Base-by-base conservation (phyloP, 306 rosid genomes). In the Vicia faba region DNA sequence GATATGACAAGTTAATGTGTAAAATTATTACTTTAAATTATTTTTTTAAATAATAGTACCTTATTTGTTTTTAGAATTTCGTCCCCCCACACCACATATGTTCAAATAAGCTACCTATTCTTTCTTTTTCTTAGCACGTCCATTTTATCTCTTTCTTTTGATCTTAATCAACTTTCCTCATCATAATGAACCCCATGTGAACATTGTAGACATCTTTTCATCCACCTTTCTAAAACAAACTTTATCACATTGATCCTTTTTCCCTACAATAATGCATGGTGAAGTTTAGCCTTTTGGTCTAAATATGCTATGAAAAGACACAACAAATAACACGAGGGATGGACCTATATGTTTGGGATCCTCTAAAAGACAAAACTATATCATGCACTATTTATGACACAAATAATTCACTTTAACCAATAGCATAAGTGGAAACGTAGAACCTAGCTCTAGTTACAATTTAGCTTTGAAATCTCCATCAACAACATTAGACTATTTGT, bases 271-370 rank as follows among this genome's bases (percentile, higher is more conserved):
- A 44, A 57, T 76, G 76, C 71, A 45, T 12, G 63, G 59, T 80
- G 68, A 60, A 33, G 8, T 26, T 59, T 40, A 9, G 59, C 63
- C 55, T 72, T 80, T 68, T 35, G 73, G 73, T 59, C 58, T 68
- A 16, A 48, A 55, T 26, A 48, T 75, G 84, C 56, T 72, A 6
- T 64, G 74, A 64, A 81, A 81, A 81, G 85, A 55, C 54, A 58
- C 61, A 25, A 8, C 85, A 81, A 61, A 69, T 7, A 66, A 68
- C 79, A 64, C 50, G 41, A 19, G 66, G 61, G 48, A 46, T 63
- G 73, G 79, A 16, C 67, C 33, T 76, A 39, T 63, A 64, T 72
- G 78, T 54, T 73, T 72, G 56, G 67, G 71, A 54, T 55, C 45
- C 4, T 60, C 45, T 61, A 36, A 50, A 79, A 74, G 16, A 59